Base-by-base conservation (phyloP, 164 flowering plant genomes). In the Echeveria elegans region DNA sequence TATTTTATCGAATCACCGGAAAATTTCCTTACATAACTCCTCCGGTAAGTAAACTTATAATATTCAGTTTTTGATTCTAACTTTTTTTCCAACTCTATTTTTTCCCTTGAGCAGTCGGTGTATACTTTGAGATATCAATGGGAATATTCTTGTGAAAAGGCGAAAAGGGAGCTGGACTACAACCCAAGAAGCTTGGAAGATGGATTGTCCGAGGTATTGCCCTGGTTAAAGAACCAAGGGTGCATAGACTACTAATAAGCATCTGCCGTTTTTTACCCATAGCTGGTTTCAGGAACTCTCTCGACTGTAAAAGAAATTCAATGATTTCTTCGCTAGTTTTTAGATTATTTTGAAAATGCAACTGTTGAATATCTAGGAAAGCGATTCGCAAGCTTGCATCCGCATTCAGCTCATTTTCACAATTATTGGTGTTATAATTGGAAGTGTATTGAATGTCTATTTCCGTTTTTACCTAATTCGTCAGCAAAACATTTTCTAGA, bases 131-230 rank as follows among this genome's bases (percentile, higher is more conserved):
- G 82, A 68, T 90, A 86, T 76, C 93, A 88, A 64, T 92, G 98
- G 98, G 86, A 89, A 31, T 92, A 90, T 71, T 82, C 87, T 23
- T 90, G 92, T 60, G 87, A 87, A 72, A 92, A 88, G 75, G 96
- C 98, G 0, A 86, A 76, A 73, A 38, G 6, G 59, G 96, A 92
- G 80, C 74, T 93, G 69, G 87, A 75, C 50, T 93, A 93, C 67
- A 85, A 73, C 21, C 96, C 96, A 23, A 81, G 98, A 78, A 82
- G 87, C 80, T 78, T 93, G 79, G 78, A 78, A 75, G 96, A 90
- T 58, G 96, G 96, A 65, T 77, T 93, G 4, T 76, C 52, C 18
- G 98, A 90, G 76, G 71, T 88, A 66, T 81, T 93, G 18, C 84
- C 88, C 28, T 90, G 96, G 98, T 74, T 93, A 82, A 90, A 88